Evolutionary conservation across 2,329 filamentous ascomycete genomes (phyloP), one percentile per base, ranked within the genome.

Genomic region (Lachnellula suecica): DNA sequence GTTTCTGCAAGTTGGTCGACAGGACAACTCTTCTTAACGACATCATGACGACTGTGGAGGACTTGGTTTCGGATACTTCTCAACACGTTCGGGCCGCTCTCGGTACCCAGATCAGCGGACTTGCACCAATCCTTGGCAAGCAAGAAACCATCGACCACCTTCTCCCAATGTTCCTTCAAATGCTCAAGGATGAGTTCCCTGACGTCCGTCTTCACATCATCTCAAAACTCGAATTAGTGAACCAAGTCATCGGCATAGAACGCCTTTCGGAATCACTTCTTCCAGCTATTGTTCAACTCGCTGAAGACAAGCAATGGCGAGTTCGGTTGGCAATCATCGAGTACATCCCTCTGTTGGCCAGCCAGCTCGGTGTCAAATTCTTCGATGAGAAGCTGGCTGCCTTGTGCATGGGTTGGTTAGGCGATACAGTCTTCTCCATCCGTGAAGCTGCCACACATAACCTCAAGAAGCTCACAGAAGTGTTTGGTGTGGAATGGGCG

Each of bases 181-280:
- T 99, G 94, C 85, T 99, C 65, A 99, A 97, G 81, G 94, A 99
- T 66, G 94, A 99, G 69, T 97, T 97, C 72, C 94, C 94, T 20
- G 94, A 99, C 70, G 94, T 99, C 47, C 88, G 94, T 58, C 84
- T 99, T 54, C 96, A 99, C 75, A 99, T 99, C 71, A 99, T 99
- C 68, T 97, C 94, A n/a, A 99, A 99, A 75, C 85, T 99, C 50
- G 95, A 99, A 76, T 83, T 95, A 58, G 94, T 99, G 59, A 99
- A 99, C 75, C 90, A 97, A 74, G 94, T 99, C 55, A 99, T 99
- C 69, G 94, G 94, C 57, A 99, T 99, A 71, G 94, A 99, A 57
- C 83, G 96, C 17, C 85, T 99, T 45, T 97, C 94, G 43, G 92
- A 97, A 71, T 97, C 93, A 22, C 87, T 99, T 49, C 88, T 99